phyloP scores from a whole-genome alignment of 331 rosid species.

The Stylosanthes scabra region DNA sequence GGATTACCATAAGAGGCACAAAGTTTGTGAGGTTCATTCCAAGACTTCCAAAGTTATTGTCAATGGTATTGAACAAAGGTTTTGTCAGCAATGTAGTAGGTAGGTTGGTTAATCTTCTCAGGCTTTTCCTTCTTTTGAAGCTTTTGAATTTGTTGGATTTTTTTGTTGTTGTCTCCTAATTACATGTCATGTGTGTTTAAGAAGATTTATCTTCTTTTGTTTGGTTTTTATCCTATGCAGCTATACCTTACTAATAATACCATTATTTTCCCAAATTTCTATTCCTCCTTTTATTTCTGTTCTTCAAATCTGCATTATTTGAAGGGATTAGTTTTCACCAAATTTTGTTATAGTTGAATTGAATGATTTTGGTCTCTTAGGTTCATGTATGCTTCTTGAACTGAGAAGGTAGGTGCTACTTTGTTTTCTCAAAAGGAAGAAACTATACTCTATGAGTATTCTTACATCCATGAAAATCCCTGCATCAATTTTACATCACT shows the following conservation, averaged over 20 bases:
- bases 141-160: slow-evolving; percentile 8
- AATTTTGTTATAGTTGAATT: too few species aligned
- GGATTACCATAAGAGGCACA: slow-evolving; percentile 94
- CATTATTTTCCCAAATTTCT: not conserved
- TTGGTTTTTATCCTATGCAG: not conserved
- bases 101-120: slow-evolving; percentile 59
- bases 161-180: not conserved
- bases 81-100: slow-evolving; percentile 99
- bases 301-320: slow-evolving; percentile 14
- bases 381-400: slow-evolving; percentile 18
- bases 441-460: slow-evolving; percentile 27
- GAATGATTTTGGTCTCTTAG: slow-evolving; percentile 20
- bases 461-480: not conserved
- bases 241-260: not conserved
- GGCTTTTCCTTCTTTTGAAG: slow-evolving; percentile 23
- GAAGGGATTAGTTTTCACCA: not conserved
- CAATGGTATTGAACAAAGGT: slow-evolving; percentile 85
- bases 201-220: slow-evolving; percentile 25
- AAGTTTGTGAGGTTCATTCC: slow-evolving; percentile 92
- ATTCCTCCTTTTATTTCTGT: not conserved
- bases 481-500: slow-evolving; percentile 2
- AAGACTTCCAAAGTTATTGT: slow-evolving; percentile 88
- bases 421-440: slow-evolving; percentile 10
- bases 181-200: not conserved
- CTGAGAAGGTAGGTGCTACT: slow-evolving; percentile 24